Evolutionary conservation across 176 grass and related monocot genomes (phyloP).

Genomic region (Phragmites australis): DNA sequence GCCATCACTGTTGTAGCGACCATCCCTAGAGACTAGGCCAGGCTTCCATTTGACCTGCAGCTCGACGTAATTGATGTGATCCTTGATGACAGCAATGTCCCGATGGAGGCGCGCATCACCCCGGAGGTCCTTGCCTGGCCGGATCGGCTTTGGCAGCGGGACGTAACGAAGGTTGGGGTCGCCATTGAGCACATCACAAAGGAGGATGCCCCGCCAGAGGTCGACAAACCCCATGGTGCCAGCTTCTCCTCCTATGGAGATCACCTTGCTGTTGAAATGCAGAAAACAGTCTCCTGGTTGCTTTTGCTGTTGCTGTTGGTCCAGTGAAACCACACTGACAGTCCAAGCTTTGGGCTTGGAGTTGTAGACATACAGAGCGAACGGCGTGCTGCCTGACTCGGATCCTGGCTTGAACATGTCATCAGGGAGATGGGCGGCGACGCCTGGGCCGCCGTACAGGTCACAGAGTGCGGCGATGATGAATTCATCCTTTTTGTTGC

Average conservation of each 20-base stretch:
- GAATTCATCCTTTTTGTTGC: background rate
- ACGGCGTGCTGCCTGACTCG: background rate
- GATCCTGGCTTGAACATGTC: background rate
- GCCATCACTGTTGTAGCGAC: background rate
- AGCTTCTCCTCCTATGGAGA: background rate
- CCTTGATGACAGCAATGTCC: background rate
- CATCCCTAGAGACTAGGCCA: background rate
- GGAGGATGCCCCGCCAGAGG: background rate
- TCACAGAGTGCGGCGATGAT: background rate
- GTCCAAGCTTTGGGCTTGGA: background rate
- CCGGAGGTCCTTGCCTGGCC: too few species aligned
- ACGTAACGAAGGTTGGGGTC: background rate
- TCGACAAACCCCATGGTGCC: constrained; percentile 2
- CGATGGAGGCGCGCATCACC: background rate
- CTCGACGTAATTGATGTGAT: background rate
- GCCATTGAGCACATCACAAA: background rate
- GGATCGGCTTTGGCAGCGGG: background rate
- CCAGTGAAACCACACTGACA: background rate
- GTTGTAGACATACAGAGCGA: background rate
- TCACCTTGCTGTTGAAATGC: background rate
- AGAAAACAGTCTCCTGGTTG: too few species aligned
- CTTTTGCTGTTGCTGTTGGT: background rate
- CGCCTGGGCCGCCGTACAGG: background rate
- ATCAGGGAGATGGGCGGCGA: background rate
- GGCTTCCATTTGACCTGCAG: background rate